Evolutionary conservation across 2,329 filamentous ascomycete genomes (phyloP), one percentile per base, ranked within the genome.

Genomic region (Curvularia spicifera): DNA sequence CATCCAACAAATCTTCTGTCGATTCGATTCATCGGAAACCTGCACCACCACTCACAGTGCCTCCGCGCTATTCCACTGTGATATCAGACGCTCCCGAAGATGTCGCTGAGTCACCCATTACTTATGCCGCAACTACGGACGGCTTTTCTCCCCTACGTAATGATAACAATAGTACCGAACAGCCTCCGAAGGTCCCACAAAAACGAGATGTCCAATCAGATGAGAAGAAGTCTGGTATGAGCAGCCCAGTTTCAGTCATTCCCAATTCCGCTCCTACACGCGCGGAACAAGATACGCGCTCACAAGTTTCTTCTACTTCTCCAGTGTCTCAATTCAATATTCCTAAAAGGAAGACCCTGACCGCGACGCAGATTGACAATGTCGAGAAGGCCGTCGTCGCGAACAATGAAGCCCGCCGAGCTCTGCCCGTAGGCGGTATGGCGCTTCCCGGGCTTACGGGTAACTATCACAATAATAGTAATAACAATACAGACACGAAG

Each of bases 311-410:
- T 49, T 46, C 57, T 65, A 63, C 70, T 61, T 63, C 64, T 66
- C 63, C 63, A 68, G 66, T 70, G 70, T 69, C 76, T 71, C 69
- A 70, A 66, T 68, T 78, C 57, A 66, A 75, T 62, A 70, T 80
- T 57, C 78, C 78, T 31, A 80, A 80, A 61, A 76, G 78, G 62
- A 80, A 79, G 73, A 73, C 77, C 68, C 72, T 81, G 75, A 78
- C 76, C 62, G 63, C 72, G 65, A 75, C 74, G 71, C 76, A 78
- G 76, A 72, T 77, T 71, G 69, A 74, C 62, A 77, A 76, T 56
- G 74, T 68, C 60, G 74, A 69, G 51, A 69, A 65, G 46, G 64
- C 59, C 53, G 64, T 65, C 52, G 58, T 63, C 28, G 66, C 64
- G 55, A 61, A 64, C 40, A 59, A 68, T 40, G 60, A 65, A 46